Evolutionary conservation across 2,329 filamentous ascomycete species (phyloP), one percentile per base, ranked within the genome.

Genomic region (Byssothecium circinans): DNA sequence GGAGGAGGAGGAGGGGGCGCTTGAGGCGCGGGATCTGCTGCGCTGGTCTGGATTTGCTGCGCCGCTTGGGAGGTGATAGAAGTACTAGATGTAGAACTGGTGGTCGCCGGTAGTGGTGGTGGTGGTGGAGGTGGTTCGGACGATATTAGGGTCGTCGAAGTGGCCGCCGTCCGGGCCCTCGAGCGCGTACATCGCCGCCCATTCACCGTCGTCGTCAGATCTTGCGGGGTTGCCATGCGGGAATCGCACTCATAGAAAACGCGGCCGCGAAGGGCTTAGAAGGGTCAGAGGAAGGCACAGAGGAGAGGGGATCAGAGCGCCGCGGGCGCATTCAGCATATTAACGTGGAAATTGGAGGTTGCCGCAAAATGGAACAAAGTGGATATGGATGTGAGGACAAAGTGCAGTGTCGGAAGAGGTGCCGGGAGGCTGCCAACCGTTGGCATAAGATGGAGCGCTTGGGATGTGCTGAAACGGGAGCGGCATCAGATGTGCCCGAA

Each of bases 141-240:
- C 11, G 41, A 48, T 23, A 44, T 50, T 19, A 52, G 36, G 34
- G 57, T 56, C 18, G 65, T 25, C 4, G 39, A 64, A 32, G 60
- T 61, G 49, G 54, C 56, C 45, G 62, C 56, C 30, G 62, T 66
- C 36, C 65, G 62, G 50, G 61, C 66, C 38, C 64, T 65, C 45
- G 68, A 67, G 51, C 69, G 67, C 54, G 68, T 71, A 59, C 69
- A 72, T 60, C 64, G 62, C 57, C 62, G 62, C 54, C 69, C 69
- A 53, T 49, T 68, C 53, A 72, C 68, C 47, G 67, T 70, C 46
- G 67, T 71, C 42, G 64, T 67, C 38, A 61, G 63, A 36, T 65
- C 62, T 61, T 60, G 59, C 32, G 68, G 69, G 56, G 67, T 61
- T 52, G 69, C 67, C 69, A 72, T 72, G 58, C 63, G 63, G 62